Conservation (phyloP, 257 asterid species). For the Ophiorrhiza pumila region DNA sequence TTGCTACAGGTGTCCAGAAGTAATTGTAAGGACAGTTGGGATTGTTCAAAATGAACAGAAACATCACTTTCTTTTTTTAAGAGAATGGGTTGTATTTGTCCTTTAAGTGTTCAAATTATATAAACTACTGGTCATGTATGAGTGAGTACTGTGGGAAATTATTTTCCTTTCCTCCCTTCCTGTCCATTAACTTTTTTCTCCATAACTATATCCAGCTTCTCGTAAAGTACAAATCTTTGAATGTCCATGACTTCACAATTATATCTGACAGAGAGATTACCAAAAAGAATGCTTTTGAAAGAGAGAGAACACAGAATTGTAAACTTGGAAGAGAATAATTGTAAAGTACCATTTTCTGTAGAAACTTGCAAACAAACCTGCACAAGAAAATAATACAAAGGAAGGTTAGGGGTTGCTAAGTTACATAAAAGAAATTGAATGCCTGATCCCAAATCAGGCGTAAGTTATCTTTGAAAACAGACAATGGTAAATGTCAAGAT, state of each 20-base stretch:
- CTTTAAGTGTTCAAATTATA: too few relatives aligned
- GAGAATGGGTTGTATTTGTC: background rate
- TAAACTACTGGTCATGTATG: background rate
- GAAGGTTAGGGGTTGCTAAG: background rate
- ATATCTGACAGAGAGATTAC: background rate
- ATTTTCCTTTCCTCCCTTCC: background rate
- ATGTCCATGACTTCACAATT: background rate
- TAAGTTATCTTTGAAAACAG: background rate
- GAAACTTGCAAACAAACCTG: conserved; percentile 84
- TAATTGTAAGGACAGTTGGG: background rate
- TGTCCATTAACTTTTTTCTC: background rate
- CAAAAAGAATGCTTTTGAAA: background rate
- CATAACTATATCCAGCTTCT: background rate
- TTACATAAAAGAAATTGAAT: conserved; percentile 6
- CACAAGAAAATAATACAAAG: conserved; percentile 11
- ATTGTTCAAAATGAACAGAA: background rate
- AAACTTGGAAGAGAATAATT: background rate
- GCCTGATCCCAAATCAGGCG: background rate
- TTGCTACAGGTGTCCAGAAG: background rate
- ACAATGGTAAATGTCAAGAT: background rate
- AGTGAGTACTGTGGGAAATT: background rate
- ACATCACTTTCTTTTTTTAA: too few relatives aligned
- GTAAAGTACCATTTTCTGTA: conserved; percentile 71
- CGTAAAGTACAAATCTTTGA: background rate
- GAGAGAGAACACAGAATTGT: background rate